phyloP scores from a whole-genome alignment of 2,329 filamentous ascomycete genomes.

The Torrubiellomyces zombiae region DNA sequence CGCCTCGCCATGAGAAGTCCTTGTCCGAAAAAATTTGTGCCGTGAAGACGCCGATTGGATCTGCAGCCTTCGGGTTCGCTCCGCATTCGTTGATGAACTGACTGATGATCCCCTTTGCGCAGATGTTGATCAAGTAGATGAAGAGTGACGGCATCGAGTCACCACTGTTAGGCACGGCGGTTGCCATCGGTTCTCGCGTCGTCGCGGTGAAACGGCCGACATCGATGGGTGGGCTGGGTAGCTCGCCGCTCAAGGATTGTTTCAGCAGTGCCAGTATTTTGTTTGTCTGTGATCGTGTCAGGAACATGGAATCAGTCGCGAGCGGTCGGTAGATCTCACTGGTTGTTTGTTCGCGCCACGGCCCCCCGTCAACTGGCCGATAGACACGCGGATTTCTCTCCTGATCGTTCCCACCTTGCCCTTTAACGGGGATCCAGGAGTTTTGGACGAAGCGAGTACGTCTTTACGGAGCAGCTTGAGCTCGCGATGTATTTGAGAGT shows the following conservation, averaged over 20 bases:
- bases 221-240: constrained; percentile 36
- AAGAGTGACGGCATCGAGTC: constrained; percentile 44
- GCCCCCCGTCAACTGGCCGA: constrained; percentile 56
- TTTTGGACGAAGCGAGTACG: constrained; percentile 38
- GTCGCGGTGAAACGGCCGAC: constrained; percentile 35
- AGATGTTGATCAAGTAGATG: constrained; percentile 61
- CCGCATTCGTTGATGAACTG: constrained; percentile 54
- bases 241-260: constrained; percentile 31
- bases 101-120: constrained; percentile 54
- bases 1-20: constrained; percentile 48
- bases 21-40: constrained; percentile 58
- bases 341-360: constrained; percentile 38
- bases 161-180: constrained; percentile 34
- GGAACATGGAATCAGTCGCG: neutral
- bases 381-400: constrained; percentile 50
- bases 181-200: constrained; percentile 23
- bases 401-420: constrained; percentile 54
- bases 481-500: constrained; percentile 45
- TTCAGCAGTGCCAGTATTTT: constrained; percentile 27
- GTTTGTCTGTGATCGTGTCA: constrained; percentile 14
- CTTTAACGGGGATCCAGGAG: constrained; percentile 34
- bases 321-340: constrained; percentile 15
- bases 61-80: constrained; percentile 47
- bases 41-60: constrained; percentile 63
- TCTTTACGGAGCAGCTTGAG: constrained; percentile 52